Evolutionary conservation across 345 rosid species (phyloP), one percentile per base, ranked within the genome.

Genomic region (Barbarea vulgaris): DNA sequence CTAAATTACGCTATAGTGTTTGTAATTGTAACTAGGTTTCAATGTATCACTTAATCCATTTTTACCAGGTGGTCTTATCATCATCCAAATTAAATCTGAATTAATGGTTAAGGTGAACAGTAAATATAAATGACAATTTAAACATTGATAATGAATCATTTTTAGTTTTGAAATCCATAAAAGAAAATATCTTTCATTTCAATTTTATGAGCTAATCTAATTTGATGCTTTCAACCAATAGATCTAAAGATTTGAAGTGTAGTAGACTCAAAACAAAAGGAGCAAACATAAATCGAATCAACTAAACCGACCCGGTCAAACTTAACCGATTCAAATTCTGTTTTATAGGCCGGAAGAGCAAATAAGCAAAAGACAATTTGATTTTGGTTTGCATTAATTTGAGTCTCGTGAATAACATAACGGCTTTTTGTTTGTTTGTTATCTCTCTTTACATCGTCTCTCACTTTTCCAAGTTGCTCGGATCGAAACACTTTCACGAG

Each of bases 401-500:
- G 46, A 77, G 76, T 70, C 65, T 46, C 71, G 80, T 77, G 76
- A 70, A 21, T 55, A 70, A 63, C 46, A 42, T n/a, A 77, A 70
- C 72, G 47, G 47, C 67, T 7, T 63, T 62, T 76, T n/a, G n/a
- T n/a, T n/a, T n/a, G n/a, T n/a, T n/a, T n/a, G n/a, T 17, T 18
- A 3, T 39, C 17, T 9, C 9, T 10, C 0, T n/a, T 42, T 4
- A n/a, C 76, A 50, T 72, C 21, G 68, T 72, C 60, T 44, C 50
- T 74, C 73, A 54, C 69, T 76, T 67, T 77, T 77, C 80, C 80
- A 64, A 70, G 72, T 64, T 34, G 76, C 56, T 70, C 6, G 76
- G 80, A 77, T 64, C 46, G 12, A 64, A 70, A 56, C 54, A 56
- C 47, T 77, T 64, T 71, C 80, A 77, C 80, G 76, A 70, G 80